Conservation (phyloP, 345 rosid species). For the Punica granatum region DNA sequence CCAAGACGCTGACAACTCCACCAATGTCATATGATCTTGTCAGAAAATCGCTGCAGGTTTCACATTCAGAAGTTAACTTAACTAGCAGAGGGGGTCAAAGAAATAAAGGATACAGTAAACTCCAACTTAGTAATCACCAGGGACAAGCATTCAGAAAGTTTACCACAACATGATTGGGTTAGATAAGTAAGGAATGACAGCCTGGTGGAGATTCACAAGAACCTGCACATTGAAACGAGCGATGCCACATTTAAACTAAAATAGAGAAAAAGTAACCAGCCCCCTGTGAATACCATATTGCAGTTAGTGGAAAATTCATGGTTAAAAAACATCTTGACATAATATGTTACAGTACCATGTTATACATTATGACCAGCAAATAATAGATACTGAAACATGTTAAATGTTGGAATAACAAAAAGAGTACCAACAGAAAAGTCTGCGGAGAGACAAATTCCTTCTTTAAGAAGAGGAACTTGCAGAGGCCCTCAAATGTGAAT, state of each 20-base stretch:
- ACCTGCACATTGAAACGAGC: constrained; percentile 46
- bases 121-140: background rate
- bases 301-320: background rate
- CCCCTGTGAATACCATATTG: background rate
- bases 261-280: background rate
- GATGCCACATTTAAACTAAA: constrained; percentile 1
- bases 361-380: background rate
- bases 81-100: background rate
- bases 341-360: background rate
- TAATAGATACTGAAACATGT: background rate
- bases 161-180: constrained; percentile 80
- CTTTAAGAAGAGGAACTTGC: no score
- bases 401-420: no score
- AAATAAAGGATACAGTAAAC: background rate
- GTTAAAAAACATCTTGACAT: background rate
- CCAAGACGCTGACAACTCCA: constrained; percentile 95
- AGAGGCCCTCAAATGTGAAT: no score
- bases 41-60: constrained; percentile 72
- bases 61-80: constrained; percentile 9
- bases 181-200: constrained; percentile 71
- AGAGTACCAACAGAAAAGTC: no score
- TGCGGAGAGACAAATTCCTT: no score
- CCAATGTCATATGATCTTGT: constrained; percentile 90
- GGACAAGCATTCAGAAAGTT: constrained; percentile 2
- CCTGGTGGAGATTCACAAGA: constrained; percentile 63